Evolutionary conservation across 177 flowering plant genomes (phyloP), one percentile per base, ranked within the genome.

Genomic region (Tripterygium wilfordii): DNA sequence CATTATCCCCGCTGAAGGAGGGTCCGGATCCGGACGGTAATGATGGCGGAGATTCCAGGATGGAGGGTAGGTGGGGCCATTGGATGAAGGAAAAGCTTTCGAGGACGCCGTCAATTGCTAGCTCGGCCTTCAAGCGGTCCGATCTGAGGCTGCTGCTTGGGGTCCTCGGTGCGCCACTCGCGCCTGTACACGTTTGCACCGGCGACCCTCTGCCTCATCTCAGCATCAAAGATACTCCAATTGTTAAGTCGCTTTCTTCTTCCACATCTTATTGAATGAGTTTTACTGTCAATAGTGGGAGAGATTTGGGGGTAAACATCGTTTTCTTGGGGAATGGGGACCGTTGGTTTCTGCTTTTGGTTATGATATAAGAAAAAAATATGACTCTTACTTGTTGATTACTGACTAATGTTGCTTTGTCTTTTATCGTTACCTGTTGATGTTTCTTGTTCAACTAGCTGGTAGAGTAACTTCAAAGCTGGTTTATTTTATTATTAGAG

Each of bases 161-260:
- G 0, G 96, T 86, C 14, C 46, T 86, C 70, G 96, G 88, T 16
- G 91, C 96, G 8, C 91, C 96, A 18, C 79, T 88, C 3, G 90
- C 88, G 2, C 96, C 96, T 9, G 85, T 87, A 32, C 96, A 87
- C 58, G 89, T 84, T 51, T 62, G 73, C 68, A 52, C 74, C 41
- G 19, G 48, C 29, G 92, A 87, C 9, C 92, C 89, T 54, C 53
- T 75, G 39, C 89, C 92, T 49, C 92, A 87, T 49, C 86, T 87
- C 20, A 79, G 85, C 66, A 78, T 87, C 66, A 87, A 84, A 54
- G 83, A 84, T 35, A 82, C 83, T 15, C 92, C 92, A 61, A 84
- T 87, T 71, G 92, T 87, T 25, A 30, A 76, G 85, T 50, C 16
- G 27, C 48, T 23, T 53, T 30, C 25, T 21, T 45, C 20, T 33